phyloP scores from a whole-genome alignment of 2,329 filamentous ascomycete species.

The Aspergillus neotritici region DNA sequence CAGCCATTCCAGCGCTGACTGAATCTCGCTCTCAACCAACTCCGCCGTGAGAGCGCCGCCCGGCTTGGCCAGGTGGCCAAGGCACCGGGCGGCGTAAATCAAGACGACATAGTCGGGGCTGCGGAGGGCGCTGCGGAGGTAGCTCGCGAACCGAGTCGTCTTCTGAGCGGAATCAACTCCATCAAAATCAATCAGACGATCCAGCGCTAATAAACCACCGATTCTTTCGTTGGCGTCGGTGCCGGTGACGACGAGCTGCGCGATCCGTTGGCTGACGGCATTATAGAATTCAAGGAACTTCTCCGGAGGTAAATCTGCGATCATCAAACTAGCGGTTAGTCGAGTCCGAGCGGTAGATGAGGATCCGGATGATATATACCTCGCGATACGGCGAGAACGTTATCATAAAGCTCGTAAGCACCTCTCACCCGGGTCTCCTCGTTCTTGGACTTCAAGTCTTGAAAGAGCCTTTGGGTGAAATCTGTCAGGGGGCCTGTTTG shows the following conservation, averaged over 20 bases:
- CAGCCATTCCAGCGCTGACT: constrained; percentile 92
- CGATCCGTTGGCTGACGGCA: constrained; percentile 60
- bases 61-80: constrained; percentile 85
- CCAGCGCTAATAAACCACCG: constrained; percentile 85
- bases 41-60: constrained; percentile 92
- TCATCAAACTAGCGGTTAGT: constrained; percentile 10
- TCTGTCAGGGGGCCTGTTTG: constrained; percentile 44
- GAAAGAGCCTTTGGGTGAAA: constrained; percentile 51
- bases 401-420: constrained; percentile 44
- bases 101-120: constrained; percentile 89
- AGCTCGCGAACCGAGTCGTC: constrained; percentile 88
- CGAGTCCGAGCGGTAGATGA: background rate
- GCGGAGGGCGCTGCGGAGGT: constrained; percentile 78
- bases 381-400: constrained; percentile 43
- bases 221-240: constrained; percentile 82
- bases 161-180: constrained; percentile 90
- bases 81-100: constrained; percentile 78
- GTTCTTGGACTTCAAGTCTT: constrained; percentile 54
- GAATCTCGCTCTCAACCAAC: constrained; percentile 92
- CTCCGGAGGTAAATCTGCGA: constrained; percentile 68
- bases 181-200: constrained; percentile 91
- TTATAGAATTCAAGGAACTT: constrained; percentile 69
- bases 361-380: constrained; percentile 25
- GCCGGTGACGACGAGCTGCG: constrained; percentile 73
- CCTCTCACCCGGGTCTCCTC: constrained; percentile 46